Base-by-base conservation (phyloP, 495 filamentous ascomycete species). In the Tuber melanosporum region DNA sequence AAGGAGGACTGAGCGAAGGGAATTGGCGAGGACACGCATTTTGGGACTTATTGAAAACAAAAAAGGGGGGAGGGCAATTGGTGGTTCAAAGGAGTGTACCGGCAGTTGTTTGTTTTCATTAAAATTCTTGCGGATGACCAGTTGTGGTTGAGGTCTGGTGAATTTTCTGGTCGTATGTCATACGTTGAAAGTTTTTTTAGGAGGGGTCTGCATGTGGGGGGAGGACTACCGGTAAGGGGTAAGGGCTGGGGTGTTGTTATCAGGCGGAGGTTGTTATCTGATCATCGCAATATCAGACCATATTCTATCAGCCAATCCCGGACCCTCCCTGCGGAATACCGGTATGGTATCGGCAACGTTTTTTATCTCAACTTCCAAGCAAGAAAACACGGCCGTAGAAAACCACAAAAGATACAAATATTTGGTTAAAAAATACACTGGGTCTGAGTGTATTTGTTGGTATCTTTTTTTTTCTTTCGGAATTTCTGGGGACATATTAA, bases 1-100 rank as follows among this genome's bases (percentile, higher is more conserved):
- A 41, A 71, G 75, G 20, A 71, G 71, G 15, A 81, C 70, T 36
- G 47, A 49, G 36, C 80, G 79, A 46, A 82, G 72, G 66, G 76
- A 74, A 71, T 76, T 52, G 62, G 42, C 71, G 44, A 80, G 75
- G 52, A 71, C 52, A 45, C 45, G 74, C 78, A 80, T 80, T 39
- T 79, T 17, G 19, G 19, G 15, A 66, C 42, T 39, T 41, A 36
- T 74, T 45, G 44, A 26, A n/a, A 49, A 72, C 19, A 36, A 22
- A 14, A 39, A 44, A 17, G 22, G 8, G 62, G 52, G 20, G 52
- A 41, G 42, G 32, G 32, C 15, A 45, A 71, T n/a, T 32, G 46
- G 32, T 26, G 73, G 66, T 73, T 71, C 66, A 70, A 70, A 71
- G 44, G 43, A 26, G n/a, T 44, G n/a, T 41, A 41, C 39, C 39